Conservation (phyloP, 2,329 filamentous ascomycete species). For the Thielaviopsis populi region DNA sequence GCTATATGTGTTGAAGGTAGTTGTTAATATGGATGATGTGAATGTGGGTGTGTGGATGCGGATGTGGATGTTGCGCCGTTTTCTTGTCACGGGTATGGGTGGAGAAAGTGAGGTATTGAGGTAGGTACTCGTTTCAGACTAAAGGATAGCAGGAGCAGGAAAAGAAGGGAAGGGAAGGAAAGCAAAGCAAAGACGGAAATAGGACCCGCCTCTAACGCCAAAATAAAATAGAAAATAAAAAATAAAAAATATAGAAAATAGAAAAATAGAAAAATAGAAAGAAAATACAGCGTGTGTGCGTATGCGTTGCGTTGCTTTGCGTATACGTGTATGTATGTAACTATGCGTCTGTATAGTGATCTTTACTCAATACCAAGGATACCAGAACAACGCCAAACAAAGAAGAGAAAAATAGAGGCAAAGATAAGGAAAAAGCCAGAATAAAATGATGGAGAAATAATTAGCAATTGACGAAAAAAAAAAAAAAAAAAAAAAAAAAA, state of each 20-base stretch:
- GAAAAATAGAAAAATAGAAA: too few relatives aligned
- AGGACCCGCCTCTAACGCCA: neutral
- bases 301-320: neutral
- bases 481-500: neutral
- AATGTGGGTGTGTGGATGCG: neutral
- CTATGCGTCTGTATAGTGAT: neutral
- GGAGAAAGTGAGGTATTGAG: neutral
- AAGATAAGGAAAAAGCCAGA: neutral
- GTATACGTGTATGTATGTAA: neutral
- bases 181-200: neutral
- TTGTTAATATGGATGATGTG: neutral
- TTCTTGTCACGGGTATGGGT: neutral
- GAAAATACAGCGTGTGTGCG: too few relatives aligned
- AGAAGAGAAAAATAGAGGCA: neutral
- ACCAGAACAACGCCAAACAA: neutral
- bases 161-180: neutral
- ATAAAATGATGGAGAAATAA: neutral
- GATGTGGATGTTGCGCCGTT: neutral
- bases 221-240: too few relatives aligned
- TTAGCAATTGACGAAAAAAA: too few relatives aligned
- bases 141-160: neutral
- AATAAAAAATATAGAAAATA: too few relatives aligned
- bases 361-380: neutral
- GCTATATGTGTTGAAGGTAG: neutral
- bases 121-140: neutral